These are phyloP conservation scores for Loxodes magnus DNA, from an alignment of 73 alveolate genomes.

Conservation along the genomic window DNA sequence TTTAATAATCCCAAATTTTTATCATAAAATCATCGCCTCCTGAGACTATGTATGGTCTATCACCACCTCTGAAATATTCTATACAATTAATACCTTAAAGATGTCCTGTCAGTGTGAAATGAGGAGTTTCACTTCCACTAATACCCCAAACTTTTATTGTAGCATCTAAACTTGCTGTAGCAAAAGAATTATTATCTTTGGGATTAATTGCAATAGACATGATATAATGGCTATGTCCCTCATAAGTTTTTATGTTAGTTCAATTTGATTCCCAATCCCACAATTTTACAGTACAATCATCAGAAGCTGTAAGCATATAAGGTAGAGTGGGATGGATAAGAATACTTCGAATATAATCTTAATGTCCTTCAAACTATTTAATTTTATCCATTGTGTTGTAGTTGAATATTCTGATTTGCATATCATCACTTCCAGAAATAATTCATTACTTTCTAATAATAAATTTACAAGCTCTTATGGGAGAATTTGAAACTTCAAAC, in stretches of 20 bases:
- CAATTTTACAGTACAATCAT: slow-evolving; percentile 84
- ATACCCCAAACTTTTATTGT: slow-evolving; percentile 60
- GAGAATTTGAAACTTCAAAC: slow-evolving; percentile 73
- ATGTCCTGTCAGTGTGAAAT: slow-evolving; percentile 93
- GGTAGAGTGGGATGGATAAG: slow-evolving; percentile 93
- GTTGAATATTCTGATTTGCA: slow-evolving; percentile 78
- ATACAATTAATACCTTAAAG: slow-evolving; percentile 93
- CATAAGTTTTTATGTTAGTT: slow-evolving; percentile 70
- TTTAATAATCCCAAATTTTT: slow-evolving; percentile 98
- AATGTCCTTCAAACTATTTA: slow-evolving; percentile 85
- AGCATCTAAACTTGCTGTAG: slow-evolving; percentile 84
- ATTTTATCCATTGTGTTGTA: slow-evolving; percentile 96
- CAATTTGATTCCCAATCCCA: slow-evolving; percentile 97
- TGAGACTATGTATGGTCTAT: slow-evolving; percentile 89
- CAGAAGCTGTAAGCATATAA: slow-evolving; percentile 88
- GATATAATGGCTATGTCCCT: slow-evolving; percentile 97
- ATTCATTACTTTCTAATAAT: slow-evolving; percentile 81
- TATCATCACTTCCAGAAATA: slow-evolving; percentile 56
- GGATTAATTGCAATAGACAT: slow-evolving; percentile 86
- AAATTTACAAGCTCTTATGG: slow-evolving; percentile 94
- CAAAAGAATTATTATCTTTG: slow-evolving; percentile 89
- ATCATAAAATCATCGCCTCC: slow-evolving; percentile 98
- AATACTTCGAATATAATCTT: slow-evolving; percentile 91
- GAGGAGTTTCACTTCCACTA: slow-evolving; percentile 57
- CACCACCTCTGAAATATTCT: slow-evolving; percentile 83